Conservation (phyloP, 2,329 filamentous ascomycete species). For the Endocalyx cinctus region DNA sequence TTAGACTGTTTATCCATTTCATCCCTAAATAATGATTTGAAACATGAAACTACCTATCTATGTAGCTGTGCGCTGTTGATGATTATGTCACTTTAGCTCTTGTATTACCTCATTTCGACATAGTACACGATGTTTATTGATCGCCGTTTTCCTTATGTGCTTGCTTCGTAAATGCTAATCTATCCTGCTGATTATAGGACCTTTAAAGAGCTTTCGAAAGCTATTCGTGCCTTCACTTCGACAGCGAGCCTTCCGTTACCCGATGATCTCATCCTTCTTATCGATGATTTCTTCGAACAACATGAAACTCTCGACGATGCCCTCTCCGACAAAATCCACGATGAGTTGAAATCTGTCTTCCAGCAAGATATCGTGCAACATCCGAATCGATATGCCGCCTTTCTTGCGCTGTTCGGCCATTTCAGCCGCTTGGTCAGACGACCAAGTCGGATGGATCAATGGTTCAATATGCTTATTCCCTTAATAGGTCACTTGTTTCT, state of each 20-base stretch:
- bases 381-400: slow-evolving; percentile 57
- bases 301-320: slow-evolving; percentile 64
- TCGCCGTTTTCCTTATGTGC: too few species aligned
- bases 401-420: slow-evolving; percentile 61
- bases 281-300: slow-evolving; percentile 64
- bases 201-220: slow-evolving; percentile 58
- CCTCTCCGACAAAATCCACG: slow-evolving; percentile 66
- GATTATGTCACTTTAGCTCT: too few species aligned
- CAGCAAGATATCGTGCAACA: slow-evolving; percentile 57
- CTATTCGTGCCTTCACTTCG: slow-evolving; percentile 48
- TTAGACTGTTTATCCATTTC: too few species aligned
- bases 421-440: slow-evolving; percentile 61
- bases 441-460: slow-evolving; percentile 59
- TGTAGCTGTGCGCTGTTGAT: too few species aligned
- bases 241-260: slow-evolving; percentile 57
- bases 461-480: slow-evolving; percentile 65
- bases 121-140: not conserved
- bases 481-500: slow-evolving; percentile 50
- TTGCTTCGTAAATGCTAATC: too few species aligned
- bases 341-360: slow-evolving; percentile 66
- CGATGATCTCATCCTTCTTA: slow-evolving; percentile 55
- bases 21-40: too few species aligned
- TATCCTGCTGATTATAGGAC: too few species aligned
- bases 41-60: too few species aligned
- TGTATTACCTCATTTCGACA: not conserved